Evolutionary conservation across 371 early-diverging fungal genomes (phyloP).

Genomic region (Lichtheimia corymbifera): DNA sequence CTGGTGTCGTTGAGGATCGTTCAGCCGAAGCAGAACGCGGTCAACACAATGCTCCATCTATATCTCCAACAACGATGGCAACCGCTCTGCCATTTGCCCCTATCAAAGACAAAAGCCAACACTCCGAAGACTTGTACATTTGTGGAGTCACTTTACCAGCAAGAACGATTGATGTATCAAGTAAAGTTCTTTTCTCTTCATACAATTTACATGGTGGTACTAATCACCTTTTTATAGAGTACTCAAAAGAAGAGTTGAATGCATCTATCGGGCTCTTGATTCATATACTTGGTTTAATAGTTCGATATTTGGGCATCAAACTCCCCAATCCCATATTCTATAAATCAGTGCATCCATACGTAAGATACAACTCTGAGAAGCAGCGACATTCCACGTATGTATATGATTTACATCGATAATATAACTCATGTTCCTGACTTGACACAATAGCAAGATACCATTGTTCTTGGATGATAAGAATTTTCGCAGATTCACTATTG

Average conservation of each 20-base stretch:
- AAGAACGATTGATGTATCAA: slow-evolving; percentile 42
- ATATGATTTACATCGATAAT: not conserved
- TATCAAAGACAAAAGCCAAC: not conserved
- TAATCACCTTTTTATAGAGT: slow-evolving; percentile 21
- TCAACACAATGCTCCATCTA: not conserved
- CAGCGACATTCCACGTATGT: slow-evolving; percentile 19
- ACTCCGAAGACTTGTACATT: slow-evolving; percentile 55
- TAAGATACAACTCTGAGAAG: slow-evolving; percentile 24
- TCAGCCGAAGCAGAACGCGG: slow-evolving; percentile 9
- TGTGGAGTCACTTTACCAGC: slow-evolving; percentile 52
- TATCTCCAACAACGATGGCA: slow-evolving; percentile 3
- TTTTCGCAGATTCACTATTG: slow-evolving; percentile 60
- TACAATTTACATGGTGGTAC: not conserved
- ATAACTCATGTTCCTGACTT: not conserved
- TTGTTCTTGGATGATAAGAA: slow-evolving; percentile 68
- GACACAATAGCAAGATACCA: slow-evolving; percentile 15
- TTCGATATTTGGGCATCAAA: slow-evolving; percentile 76
- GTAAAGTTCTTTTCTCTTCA: slow-evolving; percentile 17
- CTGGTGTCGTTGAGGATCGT: slow-evolving; percentile 30
- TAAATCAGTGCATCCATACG: slow-evolving; percentile 57
- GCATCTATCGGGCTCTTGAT: slow-evolving; percentile 79
- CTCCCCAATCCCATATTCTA: slow-evolving; percentile 70
- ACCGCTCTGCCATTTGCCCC: slow-evolving; percentile 17
- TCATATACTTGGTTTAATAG: slow-evolving; percentile 77
- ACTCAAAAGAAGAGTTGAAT: slow-evolving; percentile 76